A percentile compares a stretch with the other conserved stretches of the same genome.
phyloP scores from a whole-genome alignment of 495 filamentous ascomycete species.

The Penicillium diatomitis region DNA sequence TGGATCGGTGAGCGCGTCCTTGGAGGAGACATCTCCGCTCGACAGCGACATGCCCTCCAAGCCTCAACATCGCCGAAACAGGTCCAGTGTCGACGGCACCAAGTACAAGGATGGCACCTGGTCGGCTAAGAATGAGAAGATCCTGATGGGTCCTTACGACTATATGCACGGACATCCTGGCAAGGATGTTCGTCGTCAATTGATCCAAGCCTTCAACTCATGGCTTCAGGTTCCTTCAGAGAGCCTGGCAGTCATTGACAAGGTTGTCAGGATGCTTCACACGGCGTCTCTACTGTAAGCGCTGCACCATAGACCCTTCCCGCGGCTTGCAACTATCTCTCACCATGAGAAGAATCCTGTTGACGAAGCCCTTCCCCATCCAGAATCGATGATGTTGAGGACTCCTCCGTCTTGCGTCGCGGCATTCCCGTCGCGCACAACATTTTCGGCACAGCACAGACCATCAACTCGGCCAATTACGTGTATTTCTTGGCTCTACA shows the following conservation, averaged over 20 bases:
- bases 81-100: conserved; percentile 40
- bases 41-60: conserved; percentile 16
- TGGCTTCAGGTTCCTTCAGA: conserved; percentile 79
- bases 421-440: conserved; percentile 87
- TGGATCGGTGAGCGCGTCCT: conserved; percentile 14
- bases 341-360: background rate
- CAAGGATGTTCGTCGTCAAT: conserved; percentile 79
- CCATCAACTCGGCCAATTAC: conserved; percentile 96
- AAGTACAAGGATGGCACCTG: conserved; percentile 49
- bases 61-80: conserved; percentile 28
- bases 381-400: conserved; percentile 85
- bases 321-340: background rate
- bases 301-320: background rate
- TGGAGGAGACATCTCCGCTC: conserved; percentile 20
- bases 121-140: conserved; percentile 64
- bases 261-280: conserved; percentile 87
- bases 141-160: conserved; percentile 77
- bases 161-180: conserved; percentile 81
- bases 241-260: conserved; percentile 72
- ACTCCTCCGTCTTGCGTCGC: conserved; percentile 72
- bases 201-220: conserved; percentile 83
- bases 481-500: conserved; percentile 87
- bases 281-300: conserved; percentile 74
- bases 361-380: background rate
- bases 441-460: conserved; percentile 93